These are phyloP conservation scores for Phytopythium aichiense DNA, from an alignment of 352 stramenopile genomes.

Conservation along the genomic window DNA sequence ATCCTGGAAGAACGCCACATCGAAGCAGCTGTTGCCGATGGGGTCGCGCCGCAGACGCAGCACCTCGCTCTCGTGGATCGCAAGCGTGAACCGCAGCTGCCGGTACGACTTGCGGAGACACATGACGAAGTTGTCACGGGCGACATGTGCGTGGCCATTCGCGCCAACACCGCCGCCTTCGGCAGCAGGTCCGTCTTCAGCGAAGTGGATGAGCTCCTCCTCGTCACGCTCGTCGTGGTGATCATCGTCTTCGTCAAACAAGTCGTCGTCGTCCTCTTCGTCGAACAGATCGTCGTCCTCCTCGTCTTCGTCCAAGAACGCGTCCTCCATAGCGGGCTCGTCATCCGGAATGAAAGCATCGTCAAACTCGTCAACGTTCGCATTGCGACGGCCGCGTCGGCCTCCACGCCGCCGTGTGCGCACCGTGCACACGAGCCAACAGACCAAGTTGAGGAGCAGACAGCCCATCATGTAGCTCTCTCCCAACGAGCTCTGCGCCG, in stretches of 20 bases:
- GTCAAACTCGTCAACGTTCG: slow-evolving; percentile 15
- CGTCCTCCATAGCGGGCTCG: slow-evolving; percentile 14
- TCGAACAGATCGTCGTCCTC: slow-evolving; percentile 30
- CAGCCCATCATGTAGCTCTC: slow-evolving; percentile 81
- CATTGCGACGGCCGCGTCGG: slow-evolving; percentile 10
- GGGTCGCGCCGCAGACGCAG: slow-evolving; percentile 53
- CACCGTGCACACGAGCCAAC: slow-evolving; percentile 79
- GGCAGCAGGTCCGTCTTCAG: background rate
- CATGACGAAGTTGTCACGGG: slow-evolving; percentile 39
- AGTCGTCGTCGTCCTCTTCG: slow-evolving; percentile 28
- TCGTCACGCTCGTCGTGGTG: slow-evolving; percentile 33
- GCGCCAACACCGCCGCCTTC: slow-evolving; percentile 1
- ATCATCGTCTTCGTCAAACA: slow-evolving; percentile 39
- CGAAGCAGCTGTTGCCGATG: slow-evolving; percentile 67
- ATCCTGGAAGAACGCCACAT: slow-evolving; percentile 56
- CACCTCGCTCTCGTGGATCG: slow-evolving; percentile 64
- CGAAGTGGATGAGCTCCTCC: slow-evolving; percentile 13
- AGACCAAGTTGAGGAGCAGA: slow-evolving; percentile 62
- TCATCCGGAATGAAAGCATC: slow-evolving; percentile 16
- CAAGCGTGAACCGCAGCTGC: slow-evolving; percentile 68
- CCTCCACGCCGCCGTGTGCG: slow-evolving; percentile 40
- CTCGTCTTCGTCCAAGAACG: slow-evolving; percentile 24
- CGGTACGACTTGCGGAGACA: slow-evolving; percentile 60
- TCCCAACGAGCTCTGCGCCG: slow-evolving; percentile 36
- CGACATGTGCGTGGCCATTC: slow-evolving; percentile 9